Conservation (phyloP, 73 alveolate genomes). For the Tetrahymena thermophila region DNA sequence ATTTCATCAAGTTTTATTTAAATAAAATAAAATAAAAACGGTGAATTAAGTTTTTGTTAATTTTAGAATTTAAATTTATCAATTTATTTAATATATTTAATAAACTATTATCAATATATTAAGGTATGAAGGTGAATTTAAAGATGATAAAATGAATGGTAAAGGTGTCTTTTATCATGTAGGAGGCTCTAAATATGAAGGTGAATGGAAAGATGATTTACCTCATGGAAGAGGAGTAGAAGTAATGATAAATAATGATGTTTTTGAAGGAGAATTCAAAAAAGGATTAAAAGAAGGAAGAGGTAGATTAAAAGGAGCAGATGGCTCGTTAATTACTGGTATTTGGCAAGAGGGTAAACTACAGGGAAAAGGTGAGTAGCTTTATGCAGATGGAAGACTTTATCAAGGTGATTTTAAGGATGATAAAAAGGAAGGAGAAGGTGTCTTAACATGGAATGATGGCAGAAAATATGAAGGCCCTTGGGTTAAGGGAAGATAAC, state of each 20-base stretch:
- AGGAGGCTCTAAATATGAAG: slow-evolving; percentile 35
- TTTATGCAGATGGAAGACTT: slow-evolving; percentile 43
- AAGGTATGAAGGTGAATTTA: slow-evolving; percentile 34
- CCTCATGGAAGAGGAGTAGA: slow-evolving; percentile 56
- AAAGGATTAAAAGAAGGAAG: slow-evolving; percentile 12
- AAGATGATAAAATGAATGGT: slow-evolving; percentile 23
- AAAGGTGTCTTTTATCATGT: slow-evolving; percentile 15
- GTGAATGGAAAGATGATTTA: slow-evolving; percentile 50
- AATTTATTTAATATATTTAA: too few species aligned
- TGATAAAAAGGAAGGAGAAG: slow-evolving; percentile 44
- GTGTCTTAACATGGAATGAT: slow-evolving; percentile 42
- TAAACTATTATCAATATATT: too few species aligned
- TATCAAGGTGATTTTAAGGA: slow-evolving; percentile 35
- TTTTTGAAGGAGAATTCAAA: slow-evolving; percentile 15
- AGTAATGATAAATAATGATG: slow-evolving; percentile 2
- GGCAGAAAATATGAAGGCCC: slow-evolving; percentile 41
- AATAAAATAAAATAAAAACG: not conserved
- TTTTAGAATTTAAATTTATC: too few species aligned
- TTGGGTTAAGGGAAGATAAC: slow-evolving; percentile 36
- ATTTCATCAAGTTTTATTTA: too few species aligned
- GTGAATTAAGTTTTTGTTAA: too few species aligned
- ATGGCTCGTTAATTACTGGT: slow-evolving; percentile 35
- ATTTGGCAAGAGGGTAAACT: slow-evolving; percentile 40
- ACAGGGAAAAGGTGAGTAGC: slow-evolving; percentile 51
- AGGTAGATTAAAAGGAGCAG: slow-evolving; percentile 35